Evolutionary conservation across 176 grass and related monocot species (phyloP), one percentile per base, ranked within the genome.

Genomic region (Saccharum officinarum): DNA sequence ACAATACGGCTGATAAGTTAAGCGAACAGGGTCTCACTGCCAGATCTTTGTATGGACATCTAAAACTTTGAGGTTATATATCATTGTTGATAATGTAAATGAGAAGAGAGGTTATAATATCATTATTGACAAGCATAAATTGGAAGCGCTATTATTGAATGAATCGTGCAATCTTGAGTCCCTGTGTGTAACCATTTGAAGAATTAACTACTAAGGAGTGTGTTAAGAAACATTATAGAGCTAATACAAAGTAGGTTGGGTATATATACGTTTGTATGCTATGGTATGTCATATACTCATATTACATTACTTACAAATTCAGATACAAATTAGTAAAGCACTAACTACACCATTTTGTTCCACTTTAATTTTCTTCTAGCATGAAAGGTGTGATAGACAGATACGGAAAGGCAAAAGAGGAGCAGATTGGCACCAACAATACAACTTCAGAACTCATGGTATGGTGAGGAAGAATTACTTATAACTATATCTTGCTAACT

Each of bases 311-410:
- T 52, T 82, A 10, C 18, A 41, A 73, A 40, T 59, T 44, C 37
- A 67, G 18, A 67, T 10, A 69, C 74, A 67, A 10, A 40, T 25
- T 11, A 10, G 25, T 11, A 16, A 80, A 23, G 11, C 8, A 82
- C 57, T 90, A 76, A 86, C 66, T 10, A 1, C 4, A 46, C 9
- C 36, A 23, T 67, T 73, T 77, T 44, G 0, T 55, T 67, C 70
- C 25, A 26, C 10, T 77, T 81, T 28, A 47, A 4, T 80, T 62
- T 28, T 60, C 2, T 72, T 72, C 4, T 80, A 92, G 92, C 92
- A 92, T 94, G 92, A 94, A 87, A 73, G 65, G 84, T 49, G 84
- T 94, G 82, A 89, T 85, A 70, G 92, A 92, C 62, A 80, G 92
- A 67, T 94, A 94, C 37, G 63, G 69, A 18, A 87, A 87, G 49